Evolutionary conservation across 2,329 filamentous ascomycete genomes (phyloP).

Genomic region (Alternaria consortialis): DNA sequence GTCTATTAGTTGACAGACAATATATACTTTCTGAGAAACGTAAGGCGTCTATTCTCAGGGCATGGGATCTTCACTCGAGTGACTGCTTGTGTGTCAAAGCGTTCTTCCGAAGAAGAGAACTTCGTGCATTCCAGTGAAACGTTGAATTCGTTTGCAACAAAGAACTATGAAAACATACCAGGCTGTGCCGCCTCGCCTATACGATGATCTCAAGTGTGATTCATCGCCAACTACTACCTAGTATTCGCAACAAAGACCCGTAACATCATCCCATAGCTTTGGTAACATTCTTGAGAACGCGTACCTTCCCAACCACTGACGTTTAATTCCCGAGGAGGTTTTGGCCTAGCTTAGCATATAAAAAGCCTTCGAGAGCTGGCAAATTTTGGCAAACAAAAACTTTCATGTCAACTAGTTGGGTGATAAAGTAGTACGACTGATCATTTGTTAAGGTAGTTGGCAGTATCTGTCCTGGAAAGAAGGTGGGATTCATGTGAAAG

Average conservation of each 20-base stretch:
- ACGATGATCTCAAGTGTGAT: neutral
- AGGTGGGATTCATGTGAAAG: neutral
- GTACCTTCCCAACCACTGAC: neutral
- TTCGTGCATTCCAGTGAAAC: neutral
- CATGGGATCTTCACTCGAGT: neutral
- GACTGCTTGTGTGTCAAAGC: neutral
- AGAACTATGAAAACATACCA: neutral
- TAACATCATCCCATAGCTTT: neutral
- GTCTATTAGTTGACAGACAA: neutral
- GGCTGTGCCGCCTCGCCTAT: neutral
- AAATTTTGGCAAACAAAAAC: neutral
- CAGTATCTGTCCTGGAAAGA: neutral
- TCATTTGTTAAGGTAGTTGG: too few relatives aligned
- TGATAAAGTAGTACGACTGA: neutral
- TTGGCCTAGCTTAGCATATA: neutral
- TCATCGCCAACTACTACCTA: neutral
- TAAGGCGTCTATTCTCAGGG: neutral
- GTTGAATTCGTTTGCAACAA: neutral
- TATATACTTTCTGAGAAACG: neutral
- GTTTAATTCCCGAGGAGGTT: neutral
- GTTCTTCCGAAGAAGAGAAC: neutral
- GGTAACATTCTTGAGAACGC: neutral
- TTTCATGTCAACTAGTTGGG: neutral
- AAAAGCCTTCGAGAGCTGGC: neutral
- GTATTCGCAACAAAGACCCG: neutral